Conservation (phyloP, 192 early-diverging fungal species). For the Thamnidium elegans region DNA sequence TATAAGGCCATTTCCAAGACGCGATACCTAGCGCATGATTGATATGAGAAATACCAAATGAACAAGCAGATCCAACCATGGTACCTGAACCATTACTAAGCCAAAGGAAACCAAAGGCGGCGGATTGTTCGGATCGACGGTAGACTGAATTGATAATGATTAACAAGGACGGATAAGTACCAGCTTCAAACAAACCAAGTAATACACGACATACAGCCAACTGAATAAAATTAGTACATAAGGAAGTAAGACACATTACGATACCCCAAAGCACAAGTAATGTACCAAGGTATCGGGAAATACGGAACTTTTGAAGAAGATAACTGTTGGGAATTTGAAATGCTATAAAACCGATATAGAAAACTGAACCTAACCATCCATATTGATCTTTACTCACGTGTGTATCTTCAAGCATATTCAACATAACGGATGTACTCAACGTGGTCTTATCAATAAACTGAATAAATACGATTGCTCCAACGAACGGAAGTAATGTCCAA, state of each 20-base stretch:
- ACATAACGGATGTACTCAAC: constrained; percentile 11
- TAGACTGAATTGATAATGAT: constrained; percentile 27
- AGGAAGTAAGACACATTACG: constrained; percentile 3
- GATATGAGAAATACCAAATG: constrained; percentile 30
- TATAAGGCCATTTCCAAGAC: constrained; percentile 31
- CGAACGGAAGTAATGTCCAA: constrained; percentile 15
- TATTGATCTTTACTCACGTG: constrained; percentile 1
- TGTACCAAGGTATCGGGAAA: constrained; percentile 20
- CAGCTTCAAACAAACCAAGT: constrained; percentile 32
- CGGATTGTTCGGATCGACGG: constrained; percentile 25
- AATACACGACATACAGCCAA: constrained; percentile 20
- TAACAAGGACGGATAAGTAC: constrained; percentile 22
- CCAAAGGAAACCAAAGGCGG: constrained; percentile 20
- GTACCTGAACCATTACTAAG: constrained; percentile 25
- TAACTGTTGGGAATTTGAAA: constrained; percentile 32
- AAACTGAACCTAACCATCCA: constrained; percentile 17
- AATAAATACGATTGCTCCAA: constrained; percentile 24
- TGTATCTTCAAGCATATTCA: constrained; percentile 20
- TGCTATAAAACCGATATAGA: constrained; percentile 23
- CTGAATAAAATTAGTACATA: constrained; percentile 27
- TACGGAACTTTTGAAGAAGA: constrained; percentile 22
- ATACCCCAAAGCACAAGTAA: constrained; percentile 25
- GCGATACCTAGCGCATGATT: neutral
- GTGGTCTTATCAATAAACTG: constrained; percentile 29
- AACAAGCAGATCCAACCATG: constrained; percentile 8